phyloP scores from a whole-genome alignment of 2,329 filamentous ascomycete genomes.

The Cryoendolithus antarcticus region DNA sequence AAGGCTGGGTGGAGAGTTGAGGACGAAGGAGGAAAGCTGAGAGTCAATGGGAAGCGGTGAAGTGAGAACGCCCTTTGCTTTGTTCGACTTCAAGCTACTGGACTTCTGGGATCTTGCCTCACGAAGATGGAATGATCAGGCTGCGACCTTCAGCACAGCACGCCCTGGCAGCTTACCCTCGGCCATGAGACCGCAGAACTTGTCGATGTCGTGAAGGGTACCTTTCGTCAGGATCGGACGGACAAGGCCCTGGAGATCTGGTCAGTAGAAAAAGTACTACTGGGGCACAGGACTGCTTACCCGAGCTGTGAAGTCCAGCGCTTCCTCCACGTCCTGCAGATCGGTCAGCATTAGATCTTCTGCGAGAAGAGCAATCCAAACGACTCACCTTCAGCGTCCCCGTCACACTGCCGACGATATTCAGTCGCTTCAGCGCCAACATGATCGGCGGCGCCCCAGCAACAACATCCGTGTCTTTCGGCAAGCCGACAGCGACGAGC shows the following conservation, averaged over 20 bases:
- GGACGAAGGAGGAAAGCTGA: constrained; percentile 55
- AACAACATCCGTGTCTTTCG: constrained; percentile 20
- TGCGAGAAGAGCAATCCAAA: background rate
- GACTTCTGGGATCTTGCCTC: no score
- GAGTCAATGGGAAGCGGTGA: constrained; percentile 46
- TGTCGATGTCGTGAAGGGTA: constrained; percentile 27
- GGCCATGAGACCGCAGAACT: constrained; percentile 28
- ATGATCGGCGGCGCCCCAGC: constrained; percentile 27
- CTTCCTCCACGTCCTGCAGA: constrained; percentile 30
- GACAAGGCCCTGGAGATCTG: constrained; percentile 18
- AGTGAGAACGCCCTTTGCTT: no score
- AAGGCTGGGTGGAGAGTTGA: constrained; percentile 76
- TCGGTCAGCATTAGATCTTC: constrained; percentile 1
- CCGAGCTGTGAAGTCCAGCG: constrained; percentile 30
- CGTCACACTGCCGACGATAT: constrained; percentile 32
- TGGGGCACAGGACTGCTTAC: no score
- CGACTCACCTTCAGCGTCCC: constrained; percentile 26
- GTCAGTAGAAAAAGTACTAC: no score
- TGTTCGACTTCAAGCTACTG: no score
- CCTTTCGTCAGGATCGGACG: constrained; percentile 28
- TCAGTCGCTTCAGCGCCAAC: constrained; percentile 29
- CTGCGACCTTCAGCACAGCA: constrained; percentile 29
- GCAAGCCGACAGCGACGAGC: constrained; percentile 26
- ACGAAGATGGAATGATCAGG: constrained; percentile 1
- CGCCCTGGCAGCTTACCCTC: constrained; percentile 29